Base-by-base conservation (phyloP, 805 yeast genomes). In the Lipomyces kockii region DNA sequence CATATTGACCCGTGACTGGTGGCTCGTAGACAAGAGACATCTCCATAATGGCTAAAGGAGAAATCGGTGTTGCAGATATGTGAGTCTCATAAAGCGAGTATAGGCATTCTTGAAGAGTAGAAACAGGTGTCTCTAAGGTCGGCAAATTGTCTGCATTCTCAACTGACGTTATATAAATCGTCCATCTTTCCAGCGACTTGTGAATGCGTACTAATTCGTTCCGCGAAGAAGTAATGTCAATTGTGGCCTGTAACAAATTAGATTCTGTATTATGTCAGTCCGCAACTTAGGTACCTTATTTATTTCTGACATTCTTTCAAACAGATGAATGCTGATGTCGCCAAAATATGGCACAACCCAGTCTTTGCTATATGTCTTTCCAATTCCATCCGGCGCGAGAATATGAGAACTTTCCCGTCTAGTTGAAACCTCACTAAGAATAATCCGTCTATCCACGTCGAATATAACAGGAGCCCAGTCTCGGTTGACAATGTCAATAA, bases 381-480 rank as follows among this genome's bases (percentile, higher is more conserved):
- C 97, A 71, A 94, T 83, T 11, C 96, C 95, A 73, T 94, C 90
- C 2, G 97, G 92, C 9, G 96, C 93, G 81, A 91, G 84, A 35
- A 92, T 87, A 79, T 89, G 90, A 70, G 85, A 87, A 35, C 88
- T 86, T 61, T 84, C 83, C 77, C 87, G 84, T 63, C 83, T 84
- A 17, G 61, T 52, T 52, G 86, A 82, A 3, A 87, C 80, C 60
- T 86, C 85, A 57, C 86, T 82, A 25, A 85, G 81, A 77, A 90
- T 82, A 60, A 88, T 84, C 72, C 95, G 83, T 74, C 95, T 84
- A 70, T 92, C 96, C 46, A 94, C 82, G 75, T 93, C 98, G 79
- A 90, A 91, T 8, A 91, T 88, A 29, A 94, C 96, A 1, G 96
- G 97, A 0, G 95, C 91, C 98, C 98, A 94, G 73, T 90, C 96